A percentile compares a stretch with the other conserved stretches of the same genome.
Conservation (phyloP, 148 eudicot genomes). For the Fagopyrum esculentum region DNA sequence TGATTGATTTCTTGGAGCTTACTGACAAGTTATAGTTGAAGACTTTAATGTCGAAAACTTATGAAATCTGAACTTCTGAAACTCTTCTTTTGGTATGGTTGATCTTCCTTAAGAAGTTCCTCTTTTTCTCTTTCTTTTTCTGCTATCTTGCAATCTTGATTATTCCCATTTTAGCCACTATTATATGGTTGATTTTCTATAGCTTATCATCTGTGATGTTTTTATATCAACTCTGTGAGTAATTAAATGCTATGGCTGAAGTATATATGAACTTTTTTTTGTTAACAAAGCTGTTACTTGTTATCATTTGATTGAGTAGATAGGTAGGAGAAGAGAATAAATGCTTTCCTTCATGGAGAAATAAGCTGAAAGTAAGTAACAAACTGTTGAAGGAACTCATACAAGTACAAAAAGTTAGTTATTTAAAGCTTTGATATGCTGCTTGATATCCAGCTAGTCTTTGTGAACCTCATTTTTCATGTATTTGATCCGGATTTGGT, state of each 20-base stretch:
- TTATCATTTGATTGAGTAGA: not conserved
- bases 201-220: not conserved
- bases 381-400: not conserved
- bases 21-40: not conserved
- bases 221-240: not conserved
- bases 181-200: not conserved
- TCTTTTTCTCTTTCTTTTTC: constrained; percentile 7
- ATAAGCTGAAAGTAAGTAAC: not conserved
- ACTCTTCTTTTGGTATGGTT: not conserved
- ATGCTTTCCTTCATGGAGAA: not conserved
- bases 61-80: not conserved
- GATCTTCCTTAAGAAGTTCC: not conserved
- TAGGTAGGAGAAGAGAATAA: not conserved
- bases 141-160: not conserved
- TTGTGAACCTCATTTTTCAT: not conserved
- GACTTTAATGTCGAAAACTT: not conserved
- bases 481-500: not conserved
- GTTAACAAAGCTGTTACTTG: not conserved
- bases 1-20: constrained; percentile 9
- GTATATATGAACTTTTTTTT: not conserved
- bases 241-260: not conserved
- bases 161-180: not conserved
- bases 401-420: not conserved
- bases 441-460: not conserved
- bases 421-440: not conserved